Conservation (phyloP, 805 yeast genomes). For the Yarrowia hollandica region DNA sequence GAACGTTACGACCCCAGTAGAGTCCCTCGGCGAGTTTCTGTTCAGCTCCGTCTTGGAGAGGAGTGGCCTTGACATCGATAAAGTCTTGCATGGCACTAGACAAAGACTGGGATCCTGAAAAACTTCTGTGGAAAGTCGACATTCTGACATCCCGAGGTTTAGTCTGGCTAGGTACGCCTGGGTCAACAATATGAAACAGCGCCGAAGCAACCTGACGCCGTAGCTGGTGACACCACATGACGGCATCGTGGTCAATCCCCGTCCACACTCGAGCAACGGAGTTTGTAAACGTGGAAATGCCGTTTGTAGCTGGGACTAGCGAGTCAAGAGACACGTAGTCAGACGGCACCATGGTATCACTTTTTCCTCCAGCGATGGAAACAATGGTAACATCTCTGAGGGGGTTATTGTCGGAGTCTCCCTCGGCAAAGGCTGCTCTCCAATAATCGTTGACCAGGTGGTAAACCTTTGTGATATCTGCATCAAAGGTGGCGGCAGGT, state of each 20-base stretch:
- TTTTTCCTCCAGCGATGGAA: constrained; percentile 86
- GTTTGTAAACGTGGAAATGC: constrained; percentile 78
- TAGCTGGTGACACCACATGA: constrained; percentile 94
- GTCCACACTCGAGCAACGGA: constrained; percentile 93
- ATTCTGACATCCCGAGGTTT: constrained; percentile 57
- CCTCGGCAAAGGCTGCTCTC: constrained; percentile 57
- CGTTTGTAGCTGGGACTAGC: constrained; percentile 69
- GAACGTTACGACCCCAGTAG: constrained; percentile 29
- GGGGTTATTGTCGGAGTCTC: constrained; percentile 48
- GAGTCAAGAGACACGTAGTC: constrained; percentile 80
- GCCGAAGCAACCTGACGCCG: constrained; percentile 61
- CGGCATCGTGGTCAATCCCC: constrained; percentile 89
- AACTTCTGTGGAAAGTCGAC: constrained; percentile 50
- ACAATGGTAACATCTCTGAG: constrained; percentile 63
- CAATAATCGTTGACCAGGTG: constrained; percentile 76
- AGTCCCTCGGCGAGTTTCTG: constrained; percentile 13
- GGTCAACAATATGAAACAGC: constrained; percentile 61
- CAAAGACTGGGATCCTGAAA: constrained; percentile 42
- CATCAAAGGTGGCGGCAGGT: constrained; percentile 91
- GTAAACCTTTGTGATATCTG: constrained; percentile 76
- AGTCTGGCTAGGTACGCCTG: constrained; percentile 48
- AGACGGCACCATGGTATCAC: constrained; percentile 80
- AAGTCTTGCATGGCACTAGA: constrained; percentile 20
- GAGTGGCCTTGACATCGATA: constrained; percentile 26
- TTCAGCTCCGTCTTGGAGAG: constrained; percentile 24